Base-by-base conservation (phyloP, 345 rosid genomes). In the Toxicodendron radicans region DNA sequence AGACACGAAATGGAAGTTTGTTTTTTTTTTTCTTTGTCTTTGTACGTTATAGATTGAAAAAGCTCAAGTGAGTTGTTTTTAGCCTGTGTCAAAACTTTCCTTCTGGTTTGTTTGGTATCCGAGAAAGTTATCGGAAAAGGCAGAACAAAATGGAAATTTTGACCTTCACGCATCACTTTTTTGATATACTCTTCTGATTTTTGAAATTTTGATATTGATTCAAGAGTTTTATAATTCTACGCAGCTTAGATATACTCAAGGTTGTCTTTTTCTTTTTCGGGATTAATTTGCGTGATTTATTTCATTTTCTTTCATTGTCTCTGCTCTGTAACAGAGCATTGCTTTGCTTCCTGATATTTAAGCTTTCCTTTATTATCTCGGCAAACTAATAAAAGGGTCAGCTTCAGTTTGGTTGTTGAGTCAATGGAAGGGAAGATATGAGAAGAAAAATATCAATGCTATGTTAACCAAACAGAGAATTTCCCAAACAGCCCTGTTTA, bases 381-480 rank as follows among this genome's bases (percentile, higher is more conserved):
- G 58, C 21, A 65, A 80, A 51, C 67, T 71, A 66, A 64, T 53
- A 73, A 43, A 32, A 56, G 58, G 46, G 60, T 63, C 66, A 62
- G 9, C 49, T 41, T 51, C 23, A 35, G 38, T 64, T 72, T 72
- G 70, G 51, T 70, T 73, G 48, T n/a, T 66, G 59, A 62, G 41
- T 61, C 21, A 76, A 73, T n/a, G 21, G 58, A 49, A 68, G 52
- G 21, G 38, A 41, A 38, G 27, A 58, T 9, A 45, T 20, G 46
- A 43, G 17, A 33, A 53, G 45, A 67, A 33, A 48, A 18, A 20
- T 32, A 32, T 32, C 14, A 49, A 35, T 7, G n/a, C 58, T 70
- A 20, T 6, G 17, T 72, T 75, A 76, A 76, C 71, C 81, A 62
- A 80, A 74, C 78, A 52, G 18, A 11, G 58, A 65, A 38, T 46